Evolutionary conservation across 1,139 yeast genomes (phyloP), one percentile per base, ranked within the genome.

Genomic region (Scheffersomyces titani): DNA sequence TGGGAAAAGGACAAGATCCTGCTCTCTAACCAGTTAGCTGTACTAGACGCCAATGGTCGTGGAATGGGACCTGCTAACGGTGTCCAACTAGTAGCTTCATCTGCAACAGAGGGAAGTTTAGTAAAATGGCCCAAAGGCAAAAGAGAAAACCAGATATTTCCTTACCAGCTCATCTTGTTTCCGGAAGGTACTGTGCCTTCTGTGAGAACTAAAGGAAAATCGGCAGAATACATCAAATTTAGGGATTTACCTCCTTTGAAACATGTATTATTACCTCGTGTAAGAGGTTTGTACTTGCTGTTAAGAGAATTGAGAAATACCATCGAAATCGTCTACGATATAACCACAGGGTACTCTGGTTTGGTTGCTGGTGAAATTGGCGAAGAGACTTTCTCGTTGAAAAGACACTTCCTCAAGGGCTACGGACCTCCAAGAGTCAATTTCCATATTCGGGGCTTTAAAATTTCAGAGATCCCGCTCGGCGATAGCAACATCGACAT

Each of bases 171-270:
- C 55, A 73, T 93, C 30, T 71, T 94, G 44, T 94, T 89, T 72
- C 99, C 99, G 0, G 99, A 94, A 71, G 99, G 99, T 2, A 94
- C 99, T 0, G 96, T 92, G 54, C 76, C 90, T 58, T 87, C 96
- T 47, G 78, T 77, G 13, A 81, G 84, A 61, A 92, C 97, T 3
- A 80, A 84, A 52, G 74, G 67, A 6, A 83, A 84, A 58, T 86
- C 93, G 2, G 77, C 76, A 18, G 78, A 71, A 18, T 94, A 76
- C 71, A 89, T 90, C 30, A 73, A 72, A 11, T 82, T 86, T 61
- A 72, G 49, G 80, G 81, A 20, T 70, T 74, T 53, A 44, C 81
- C 83, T 1, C 70, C 67, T 6, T 82, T 90, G 59, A 78, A 80
- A 51, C 87, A 92, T 70, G 85, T 90, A 13, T 77, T 94, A 59